Conservation (phyloP, 1,284 basidiomycete species). For the Lentinus polychrous region DNA sequence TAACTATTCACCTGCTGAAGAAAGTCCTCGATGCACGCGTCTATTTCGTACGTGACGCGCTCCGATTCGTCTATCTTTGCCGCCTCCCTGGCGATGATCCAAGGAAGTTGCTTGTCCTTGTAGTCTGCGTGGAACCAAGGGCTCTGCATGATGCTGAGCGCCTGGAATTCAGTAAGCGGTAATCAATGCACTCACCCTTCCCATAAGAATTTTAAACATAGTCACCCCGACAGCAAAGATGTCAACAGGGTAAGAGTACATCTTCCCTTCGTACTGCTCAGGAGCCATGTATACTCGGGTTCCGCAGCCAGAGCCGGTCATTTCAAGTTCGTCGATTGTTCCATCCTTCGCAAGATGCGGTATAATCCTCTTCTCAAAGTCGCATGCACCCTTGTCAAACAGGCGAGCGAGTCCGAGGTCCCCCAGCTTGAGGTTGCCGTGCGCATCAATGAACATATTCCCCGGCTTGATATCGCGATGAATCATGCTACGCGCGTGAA, state of each 20-base stretch:
- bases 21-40: too few relatives aligned
- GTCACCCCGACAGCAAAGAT: conserved; percentile 54
- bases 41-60: too few relatives aligned
- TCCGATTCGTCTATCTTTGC: too few relatives aligned
- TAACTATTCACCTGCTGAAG: too few relatives aligned
- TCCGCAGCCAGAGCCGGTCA: conserved; percentile 36
- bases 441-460: conserved; percentile 55
- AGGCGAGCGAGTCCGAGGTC: conserved; percentile 6
- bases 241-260: conserved; percentile 60
- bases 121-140: too few relatives aligned
- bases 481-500: conserved; percentile 16
- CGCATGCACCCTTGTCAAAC: conserved; percentile 34
- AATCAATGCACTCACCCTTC: conserved; percentile 25
- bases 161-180: too few relatives aligned
- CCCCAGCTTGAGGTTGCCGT: conserved; percentile 55
- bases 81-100: too few relatives aligned
- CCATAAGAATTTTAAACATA: conserved; percentile 57
- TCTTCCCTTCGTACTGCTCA: conserved; percentile 57
- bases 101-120: too few relatives aligned
- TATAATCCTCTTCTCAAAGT: background rate
- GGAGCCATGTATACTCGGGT: conserved; percentile 59
- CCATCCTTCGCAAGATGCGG: background rate
- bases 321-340: background rate
- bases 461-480: conserved; percentile 48
- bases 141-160: too few relatives aligned